Base-by-base conservation (phyloP, 805 yeast species). In the Schwanniomyces pseudopolymorphus region DNA sequence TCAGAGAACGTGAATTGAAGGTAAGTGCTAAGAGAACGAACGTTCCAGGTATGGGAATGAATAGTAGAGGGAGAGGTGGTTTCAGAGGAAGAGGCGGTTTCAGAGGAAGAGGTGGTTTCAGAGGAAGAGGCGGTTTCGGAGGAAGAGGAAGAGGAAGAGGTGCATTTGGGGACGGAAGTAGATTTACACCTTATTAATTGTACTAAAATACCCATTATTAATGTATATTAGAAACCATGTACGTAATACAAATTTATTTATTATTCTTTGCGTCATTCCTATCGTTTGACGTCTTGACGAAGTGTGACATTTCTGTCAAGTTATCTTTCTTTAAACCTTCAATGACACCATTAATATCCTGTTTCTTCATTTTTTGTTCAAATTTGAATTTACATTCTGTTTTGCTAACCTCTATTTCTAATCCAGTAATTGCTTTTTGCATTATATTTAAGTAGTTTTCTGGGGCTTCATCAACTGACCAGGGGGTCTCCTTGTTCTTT, bases 1-100 rank as follows among this genome's bases (percentile, higher is more conserved):
- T 89, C 59, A 74, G 81, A 54, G 91, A 86, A 20, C 75, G 96
- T 48, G 79, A 78, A 50, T 70, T 89, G 55, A 87, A 85, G 61
- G 94, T 89, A 26, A 71, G 75, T 28, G 84, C 87, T 16, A 89
- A 89, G 63, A 77, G 96, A 58, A 88, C 96, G 2, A 89, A 89
- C 56, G 65, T 88, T 17, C 96, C 95, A 2, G 92, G 92, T 1
- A 71, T 83, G 58, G 59, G 67, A 31, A 47, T 59, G 14, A 50
- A 61, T 21, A 58, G 56, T 38, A 51, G 72, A 36, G 58, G 58
- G n/a, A 56, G 81, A 33, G 78, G 80, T 9, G 44, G 51, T 20
- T 75, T 77, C 11, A 37, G 58, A 38, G 47, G 50, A 14, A 35
- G 56, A 38, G 51, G 55, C 1, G 48, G 57, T 7, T 44, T 45